Evolutionary conservation across 768 basidiomycete genomes (phyloP).

Genomic region (Leccinellum albellum): DNA sequence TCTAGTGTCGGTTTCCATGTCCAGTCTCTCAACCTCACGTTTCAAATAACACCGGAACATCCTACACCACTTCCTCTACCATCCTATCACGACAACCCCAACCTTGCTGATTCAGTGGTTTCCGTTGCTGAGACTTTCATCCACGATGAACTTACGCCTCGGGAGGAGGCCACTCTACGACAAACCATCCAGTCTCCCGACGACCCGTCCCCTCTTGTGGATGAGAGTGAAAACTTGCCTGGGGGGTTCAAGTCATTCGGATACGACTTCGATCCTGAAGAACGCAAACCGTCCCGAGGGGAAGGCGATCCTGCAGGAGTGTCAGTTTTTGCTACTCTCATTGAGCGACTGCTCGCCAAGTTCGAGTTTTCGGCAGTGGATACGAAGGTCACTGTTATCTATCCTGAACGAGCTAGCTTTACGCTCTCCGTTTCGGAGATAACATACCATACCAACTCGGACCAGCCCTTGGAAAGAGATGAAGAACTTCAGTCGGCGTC

Average conservation of each 20-base stretch:
- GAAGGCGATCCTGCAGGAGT: constrained; percentile 71
- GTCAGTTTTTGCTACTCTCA: constrained; percentile 74
- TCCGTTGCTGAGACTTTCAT: constrained; percentile 86
- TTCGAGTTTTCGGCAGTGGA: constrained; percentile 75
- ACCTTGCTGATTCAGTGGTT: constrained; percentile 74
- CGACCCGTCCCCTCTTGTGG: constrained; percentile 24
- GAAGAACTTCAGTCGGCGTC: constrained; percentile 20
- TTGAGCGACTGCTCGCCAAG: constrained; percentile 73
- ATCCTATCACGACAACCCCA: constrained; percentile 24
- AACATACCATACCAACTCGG: constrained; percentile 46
- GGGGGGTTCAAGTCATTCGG: constrained; percentile 64
- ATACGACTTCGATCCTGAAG: constrained; percentile 28
- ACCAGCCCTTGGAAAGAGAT: constrained; percentile 17
- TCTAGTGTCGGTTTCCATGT: constrained; percentile 69
- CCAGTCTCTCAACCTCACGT: constrained; percentile 64
- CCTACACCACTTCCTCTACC: constrained; percentile 7
- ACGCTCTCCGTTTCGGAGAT: constrained; percentile 57
- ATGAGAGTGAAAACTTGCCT: constrained; percentile 49
- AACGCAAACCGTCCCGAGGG: constrained; percentile 22
- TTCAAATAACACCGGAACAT: constrained; percentile 40
- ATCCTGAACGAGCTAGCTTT: constrained; percentile 59
- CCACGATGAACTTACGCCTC: constrained; percentile 70
- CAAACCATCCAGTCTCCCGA: constrained; percentile 59
- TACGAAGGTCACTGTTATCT: constrained; percentile 64
- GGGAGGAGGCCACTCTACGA: constrained; percentile 68